Percentiles rank a stretch among this genome's conserved stretches.
Evolutionary conservation across 2,329 filamentous ascomycete species (phyloP).

Genomic region (Aquanectria penicillioides): DNA sequence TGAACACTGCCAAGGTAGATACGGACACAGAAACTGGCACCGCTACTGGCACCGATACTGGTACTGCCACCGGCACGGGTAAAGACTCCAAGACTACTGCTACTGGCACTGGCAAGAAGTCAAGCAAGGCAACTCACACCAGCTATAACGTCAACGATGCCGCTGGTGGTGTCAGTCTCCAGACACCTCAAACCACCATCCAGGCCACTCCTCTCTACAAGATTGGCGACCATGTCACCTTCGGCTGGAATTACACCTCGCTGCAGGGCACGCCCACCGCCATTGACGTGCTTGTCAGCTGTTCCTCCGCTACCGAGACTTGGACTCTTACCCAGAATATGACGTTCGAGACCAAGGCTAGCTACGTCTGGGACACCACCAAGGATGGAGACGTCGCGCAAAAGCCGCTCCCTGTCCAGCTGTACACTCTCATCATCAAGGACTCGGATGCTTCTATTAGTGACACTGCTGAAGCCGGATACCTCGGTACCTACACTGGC

Average conservation of each 20-base stretch:
- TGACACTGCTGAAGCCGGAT: conserved; percentile 64
- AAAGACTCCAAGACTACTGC: conserved; percentile 27
- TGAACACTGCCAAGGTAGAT: conserved; percentile 27
- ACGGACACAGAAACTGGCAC: conserved; percentile 21
- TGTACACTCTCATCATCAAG: conserved; percentile 71
- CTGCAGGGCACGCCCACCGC: conserved; percentile 67
- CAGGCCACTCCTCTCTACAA: conserved; percentile 64
- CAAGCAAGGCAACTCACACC: conserved; percentile 46
- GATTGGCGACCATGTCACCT: conserved; percentile 68
- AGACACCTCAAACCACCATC: conserved; percentile 58
- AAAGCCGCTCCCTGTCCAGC: conserved; percentile 60
- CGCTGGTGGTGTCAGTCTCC: conserved; percentile 62
- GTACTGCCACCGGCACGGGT: conserved; percentile 20
- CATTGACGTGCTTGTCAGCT: conserved; percentile 68
- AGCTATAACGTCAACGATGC: conserved; percentile 58
- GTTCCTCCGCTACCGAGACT: conserved; percentile 60
- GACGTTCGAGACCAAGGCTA: conserved; percentile 62
- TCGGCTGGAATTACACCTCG: conserved; percentile 73
- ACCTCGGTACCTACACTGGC: conserved; percentile 58
- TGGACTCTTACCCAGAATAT: conserved; percentile 73
- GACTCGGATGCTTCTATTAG: conserved; percentile 64
- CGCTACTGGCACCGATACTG: conserved; percentile 26
- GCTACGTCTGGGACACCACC: conserved; percentile 68
- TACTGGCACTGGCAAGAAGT: conserved; percentile 34
- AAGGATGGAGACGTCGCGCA: conserved; percentile 57